Percentiles rank a stretch among this genome's conserved stretches.
Conservation (phyloP, 306 rosid genomes). For the Vicia sativa region DNA sequence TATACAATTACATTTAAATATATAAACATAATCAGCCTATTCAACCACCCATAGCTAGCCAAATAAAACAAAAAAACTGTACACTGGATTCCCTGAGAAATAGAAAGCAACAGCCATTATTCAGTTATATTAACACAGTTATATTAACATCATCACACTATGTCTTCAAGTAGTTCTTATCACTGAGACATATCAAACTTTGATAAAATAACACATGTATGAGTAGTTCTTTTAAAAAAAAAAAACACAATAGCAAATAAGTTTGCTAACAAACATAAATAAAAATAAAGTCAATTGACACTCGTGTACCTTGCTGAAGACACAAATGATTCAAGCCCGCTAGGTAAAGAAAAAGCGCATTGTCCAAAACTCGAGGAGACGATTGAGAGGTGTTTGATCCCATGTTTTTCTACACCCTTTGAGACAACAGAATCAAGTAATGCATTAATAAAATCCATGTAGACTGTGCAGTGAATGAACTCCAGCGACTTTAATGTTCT, state of each 20-base stretch:
- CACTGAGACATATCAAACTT: slow-evolving; percentile 27
- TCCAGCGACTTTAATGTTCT: slow-evolving; percentile 77
- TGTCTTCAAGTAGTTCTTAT: slow-evolving; percentile 23
- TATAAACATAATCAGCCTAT: slow-evolving; percentile 4
- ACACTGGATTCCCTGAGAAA: slow-evolving; percentile 24
- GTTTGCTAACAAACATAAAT: slow-evolving; percentile 25
- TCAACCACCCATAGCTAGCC: slow-evolving; percentile 20
- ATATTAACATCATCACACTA: slow-evolving; percentile 29
- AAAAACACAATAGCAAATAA: slow-evolving; percentile 12
- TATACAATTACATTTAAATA: slow-evolving; percentile 12
- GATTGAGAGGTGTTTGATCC: slow-evolving; percentile 72
- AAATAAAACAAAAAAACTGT: background rate
- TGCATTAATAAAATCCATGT: slow-evolving; percentile 52
- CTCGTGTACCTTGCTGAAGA: slow-evolving; percentile 75
- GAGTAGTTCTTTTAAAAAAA: background rate
- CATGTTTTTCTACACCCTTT: slow-evolving; percentile 55
- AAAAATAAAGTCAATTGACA: background rate
- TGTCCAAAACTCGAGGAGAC: slow-evolving; percentile 52
- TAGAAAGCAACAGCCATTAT: slow-evolving; percentile 25
- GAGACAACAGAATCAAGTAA: slow-evolving; percentile 59
- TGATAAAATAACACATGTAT: background rate
- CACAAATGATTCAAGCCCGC: slow-evolving; percentile 65
- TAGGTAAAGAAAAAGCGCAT: slow-evolving; percentile 57
- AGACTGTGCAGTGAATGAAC: slow-evolving; percentile 72
- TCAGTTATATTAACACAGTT: slow-evolving; percentile 30